Conservation (phyloP, 148 eudicot genomes). For the Rhododendron griersonianum region DNA sequence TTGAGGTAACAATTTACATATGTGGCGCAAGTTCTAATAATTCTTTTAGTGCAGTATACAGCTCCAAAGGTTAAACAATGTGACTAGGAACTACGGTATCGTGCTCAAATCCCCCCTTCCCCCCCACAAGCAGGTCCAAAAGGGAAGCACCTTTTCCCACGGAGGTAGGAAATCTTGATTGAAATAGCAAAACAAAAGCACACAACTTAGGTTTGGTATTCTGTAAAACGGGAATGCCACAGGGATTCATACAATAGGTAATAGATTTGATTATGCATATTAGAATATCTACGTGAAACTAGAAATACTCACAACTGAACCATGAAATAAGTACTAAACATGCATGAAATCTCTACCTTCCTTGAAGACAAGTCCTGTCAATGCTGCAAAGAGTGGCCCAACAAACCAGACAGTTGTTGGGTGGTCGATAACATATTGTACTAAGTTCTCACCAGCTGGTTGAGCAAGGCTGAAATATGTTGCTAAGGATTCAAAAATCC, state of each 20-base stretch:
- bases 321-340: neutral
- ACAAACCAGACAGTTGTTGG: constrained; percentile 81
- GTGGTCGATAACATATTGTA: constrained; percentile 55
- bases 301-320: neutral
- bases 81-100: neutral
- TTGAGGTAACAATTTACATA: neutral
- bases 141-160: neutral
- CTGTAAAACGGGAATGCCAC: neutral
- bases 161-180: neutral
- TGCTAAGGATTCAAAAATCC: constrained; percentile 59
- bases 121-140: neutral
- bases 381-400: constrained; percentile 81
- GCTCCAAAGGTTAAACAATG: neutral
- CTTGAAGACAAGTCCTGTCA: constrained; percentile 88
- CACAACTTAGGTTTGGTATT: neutral
- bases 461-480: constrained; percentile 54
- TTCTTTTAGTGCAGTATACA: neutral
- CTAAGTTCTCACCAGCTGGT: constrained; percentile 54
- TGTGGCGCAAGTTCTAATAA: neutral
- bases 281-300: neutral
- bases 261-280: neutral
- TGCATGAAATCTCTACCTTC: constrained; percentile 46
- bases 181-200: neutral
- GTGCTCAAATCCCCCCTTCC: too few relatives aligned
- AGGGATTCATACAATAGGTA: neutral